Evolutionary conservation across 495 filamentous ascomycete species (phyloP), one percentile per base, ranked within the genome.

Genomic region (Lasiosphaeria ovina): DNA sequence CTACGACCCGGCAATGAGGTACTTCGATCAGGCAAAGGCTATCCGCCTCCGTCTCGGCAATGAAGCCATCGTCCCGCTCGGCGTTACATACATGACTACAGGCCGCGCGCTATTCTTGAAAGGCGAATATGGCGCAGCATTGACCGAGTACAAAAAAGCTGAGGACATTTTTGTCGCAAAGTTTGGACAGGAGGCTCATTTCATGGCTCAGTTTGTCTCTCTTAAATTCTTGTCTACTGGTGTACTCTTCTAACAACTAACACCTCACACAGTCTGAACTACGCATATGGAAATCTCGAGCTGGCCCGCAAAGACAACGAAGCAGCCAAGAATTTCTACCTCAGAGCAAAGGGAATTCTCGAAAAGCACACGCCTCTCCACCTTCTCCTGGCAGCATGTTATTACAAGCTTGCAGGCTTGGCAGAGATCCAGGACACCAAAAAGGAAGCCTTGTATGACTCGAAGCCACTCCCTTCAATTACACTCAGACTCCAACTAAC

Each of bases 351-450:
- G 11, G 14, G 51, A n/a, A 54, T 54, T 34, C 51, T 54, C 32
- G 35, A 54, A 24, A 54, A 54, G 35, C 1, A 24, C 51, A 54
- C 51, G 14, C 51, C 51, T 0, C 34, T 54, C 35, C 51, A 54
- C n/a, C 51, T 54, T 12, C 51, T 54, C 51, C 51, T 54, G 14
- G 51, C 51, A 1, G 51, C 51, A 6, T 54, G 51, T 35, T 54
- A 54, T 1, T 54, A 38, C 51, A n/a, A n/a, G n/a, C n/a, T n/a
- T n/a, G n/a, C n/a, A n/a, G n/a, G n/a, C n/a, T n/a, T n/a, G n/a
- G 7, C 16, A 14, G 35, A 55, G 53, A 32, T 32, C 1, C 34
- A 55, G 14, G 53, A 35, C 6, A 17, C 10, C 35, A 32, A 24
- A 42, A 16, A 44, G 7, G 36, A 17, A 42, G 35, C 53, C 17